phyloP scores from a whole-genome alignment of 352 stramenopile genomes.

The Phytopythium mirpurense region DNA sequence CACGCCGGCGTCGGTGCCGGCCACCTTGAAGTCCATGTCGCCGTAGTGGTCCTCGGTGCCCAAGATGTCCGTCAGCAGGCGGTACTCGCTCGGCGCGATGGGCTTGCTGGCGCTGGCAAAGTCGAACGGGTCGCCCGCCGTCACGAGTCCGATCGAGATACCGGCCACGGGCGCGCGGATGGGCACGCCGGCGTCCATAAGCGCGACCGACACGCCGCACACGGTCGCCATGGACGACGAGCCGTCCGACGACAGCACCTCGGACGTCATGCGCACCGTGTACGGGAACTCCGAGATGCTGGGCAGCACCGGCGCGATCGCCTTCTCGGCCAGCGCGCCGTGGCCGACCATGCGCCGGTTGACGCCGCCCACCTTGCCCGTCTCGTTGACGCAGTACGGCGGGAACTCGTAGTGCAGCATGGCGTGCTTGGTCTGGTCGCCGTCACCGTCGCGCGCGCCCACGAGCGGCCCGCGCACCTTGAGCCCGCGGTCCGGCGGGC shows the following conservation, averaged over 20 bases:
- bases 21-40: slow-evolving; percentile 99
- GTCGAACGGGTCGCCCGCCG: slow-evolving; percentile 60
- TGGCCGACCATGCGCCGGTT: slow-evolving; percentile 96
- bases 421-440: slow-evolving; percentile 57
- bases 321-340: slow-evolving; percentile 96
- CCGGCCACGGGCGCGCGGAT: slow-evolving; percentile 92
- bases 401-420: slow-evolving; percentile 99
- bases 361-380: slow-evolving; percentile 75
- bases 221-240: slow-evolving; percentile 96
- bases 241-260: slow-evolving; percentile 94
- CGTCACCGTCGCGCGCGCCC: slow-evolving; percentile 34
- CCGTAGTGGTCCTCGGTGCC: slow-evolving; percentile 97
- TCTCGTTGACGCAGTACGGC: slow-evolving; percentile 96
- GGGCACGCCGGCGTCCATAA: slow-evolving; percentile 97
- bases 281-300: slow-evolving; percentile 93
- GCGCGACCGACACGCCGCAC: slow-evolving; percentile 93
- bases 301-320: slow-evolving; percentile 91
- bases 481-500: slow-evolving; percentile 70
- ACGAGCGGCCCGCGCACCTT: slow-evolving; percentile 55
- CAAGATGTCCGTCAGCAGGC: slow-evolving; percentile 96
- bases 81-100: slow-evolving; percentile 61
- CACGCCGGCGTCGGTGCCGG: slow-evolving; percentile 86
- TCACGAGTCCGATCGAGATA: slow-evolving; percentile 93
- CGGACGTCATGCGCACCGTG: slow-evolving; percentile 94
- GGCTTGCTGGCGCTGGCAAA: slow-evolving; percentile 32